Base-by-base conservation (phyloP, 1,139 yeast species). In the Geotrichum bryndzae region DNA sequence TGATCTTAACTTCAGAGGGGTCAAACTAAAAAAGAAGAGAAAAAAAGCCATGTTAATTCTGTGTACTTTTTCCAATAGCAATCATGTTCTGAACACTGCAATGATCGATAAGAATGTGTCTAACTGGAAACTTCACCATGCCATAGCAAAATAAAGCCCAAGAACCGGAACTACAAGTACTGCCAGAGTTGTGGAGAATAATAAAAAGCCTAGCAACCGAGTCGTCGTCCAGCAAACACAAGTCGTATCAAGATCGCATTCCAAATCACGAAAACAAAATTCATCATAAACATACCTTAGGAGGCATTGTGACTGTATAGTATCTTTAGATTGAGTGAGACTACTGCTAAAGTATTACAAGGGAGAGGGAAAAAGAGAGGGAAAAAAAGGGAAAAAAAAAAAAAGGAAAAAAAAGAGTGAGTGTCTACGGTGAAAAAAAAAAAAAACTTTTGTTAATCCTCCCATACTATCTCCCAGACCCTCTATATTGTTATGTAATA, bases 1-100 rank as follows among this genome's bases (percentile, higher is more conserved):
- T 86, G 89, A 84, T 90, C 84, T 92, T 92, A 80, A 94, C 97
- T 89, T 94, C 99, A 84, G 75, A 83, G 79, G 99, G 99, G 83
- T 94, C 99, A 84, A 92, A 85, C 86, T 94, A 57, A 35, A 46
- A 18, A 45, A 33, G 25, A 4, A 10, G 18, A 18, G 18, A 53
- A 51, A 48, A 31, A 46, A 53, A 58, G 2, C n/a, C 15, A 11
- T 51, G 29, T 27, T 27, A 22, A 41, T 38, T 18, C 27, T 41
- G 31, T 27, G 33, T 27, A 51, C 48, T 18, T 41, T 41, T 15
- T 8, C 23, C n/a, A 15, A 15, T 33, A 29, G 7, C 54, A 51
- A 25, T 4, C 8, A 50, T 22, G 15, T 50, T 50, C 3, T n/a
- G 22, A 41, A 41, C 48, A n/a, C 29, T n/a, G 52, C 10, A 27